Conservation (phyloP, 2,329 filamentous ascomycete species). For the Cladophialophora chaetospira region DNA sequence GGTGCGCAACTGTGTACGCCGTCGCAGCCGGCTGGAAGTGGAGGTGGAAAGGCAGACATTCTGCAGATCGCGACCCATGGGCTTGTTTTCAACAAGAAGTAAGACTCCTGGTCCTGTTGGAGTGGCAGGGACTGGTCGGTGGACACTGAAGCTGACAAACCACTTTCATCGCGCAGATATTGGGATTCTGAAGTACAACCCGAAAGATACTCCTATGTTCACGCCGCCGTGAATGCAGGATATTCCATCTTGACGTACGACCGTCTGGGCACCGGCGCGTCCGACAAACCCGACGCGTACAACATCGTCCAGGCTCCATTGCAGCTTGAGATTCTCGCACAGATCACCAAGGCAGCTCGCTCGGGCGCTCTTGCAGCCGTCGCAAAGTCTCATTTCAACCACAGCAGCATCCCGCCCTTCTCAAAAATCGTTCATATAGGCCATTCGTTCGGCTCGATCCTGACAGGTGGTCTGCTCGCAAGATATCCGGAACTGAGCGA, state of each 20-base stretch:
- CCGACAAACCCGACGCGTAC: constrained; percentile 42
- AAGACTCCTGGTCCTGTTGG: background rate
- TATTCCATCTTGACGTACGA: constrained; percentile 46
- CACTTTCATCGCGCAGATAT: constrained; percentile 4
- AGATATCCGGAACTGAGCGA: constrained; percentile 30
- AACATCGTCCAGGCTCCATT: constrained; percentile 41
- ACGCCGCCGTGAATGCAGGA: constrained; percentile 38
- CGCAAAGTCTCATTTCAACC: constrained; percentile 29
- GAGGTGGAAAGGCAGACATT: constrained; percentile 21
- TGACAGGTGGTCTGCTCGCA: constrained; percentile 38
- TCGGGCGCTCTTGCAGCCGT: constrained; percentile 36
- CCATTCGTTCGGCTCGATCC: constrained; percentile 40
- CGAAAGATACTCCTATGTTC: constrained; percentile 42
- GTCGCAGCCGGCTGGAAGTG: background rate
- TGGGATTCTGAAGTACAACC: constrained; percentile 39
- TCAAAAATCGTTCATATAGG: constrained; percentile 37
- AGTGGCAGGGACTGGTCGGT: background rate
- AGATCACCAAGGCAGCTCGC: constrained; percentile 42
- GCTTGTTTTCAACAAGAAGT: constrained; percentile 2
- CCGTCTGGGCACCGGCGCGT: constrained; percentile 41
- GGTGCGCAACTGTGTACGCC: constrained; percentile 26
- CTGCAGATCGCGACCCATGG: constrained; percentile 29
- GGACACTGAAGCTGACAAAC: no score
- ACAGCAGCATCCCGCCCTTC: constrained; percentile 34
- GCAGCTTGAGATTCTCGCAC: constrained; percentile 43